A percentile compares a stretch with the other conserved stretches of the same genome.
Conservation (phyloP, 78 protist species). For the Protostelium mycophagum region DNA sequence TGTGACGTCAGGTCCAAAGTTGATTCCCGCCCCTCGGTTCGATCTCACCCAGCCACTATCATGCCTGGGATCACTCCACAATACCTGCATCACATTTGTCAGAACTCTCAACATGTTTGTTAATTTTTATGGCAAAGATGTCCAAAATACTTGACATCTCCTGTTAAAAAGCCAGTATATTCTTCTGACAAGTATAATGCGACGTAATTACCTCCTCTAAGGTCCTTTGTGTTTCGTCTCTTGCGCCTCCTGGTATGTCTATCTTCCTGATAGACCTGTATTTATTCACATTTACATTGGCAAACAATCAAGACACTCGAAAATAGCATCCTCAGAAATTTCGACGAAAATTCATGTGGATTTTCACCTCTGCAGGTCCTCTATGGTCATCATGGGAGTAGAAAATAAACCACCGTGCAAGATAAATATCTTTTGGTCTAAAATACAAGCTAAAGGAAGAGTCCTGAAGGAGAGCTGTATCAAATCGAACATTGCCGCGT, state of each 20-base stretch:
- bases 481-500: slow-evolving; percentile 1
- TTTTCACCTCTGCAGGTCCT: neutral
- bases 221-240: neutral
- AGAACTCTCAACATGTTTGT: no score
- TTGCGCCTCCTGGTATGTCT: neutral
- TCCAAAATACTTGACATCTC: no score
- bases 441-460: neutral
- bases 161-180: no score
- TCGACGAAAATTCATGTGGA: neutral
- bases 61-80: slow-evolving; percentile 90
- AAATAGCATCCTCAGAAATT: no score
- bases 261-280: neutral
- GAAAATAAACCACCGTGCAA: slow-evolving; percentile 8
- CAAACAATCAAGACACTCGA: no score
- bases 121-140: no score
- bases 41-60: slow-evolving; percentile 54
- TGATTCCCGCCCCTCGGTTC: slow-evolving; percentile 88
- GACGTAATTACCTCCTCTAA: slow-evolving; percentile 4
- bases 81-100: neutral
- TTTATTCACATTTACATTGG: no score
- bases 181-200: no score
- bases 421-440: neutral
- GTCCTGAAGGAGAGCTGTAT: neutral
- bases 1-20: slow-evolving; percentile 93
- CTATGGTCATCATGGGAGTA: neutral